Conservation (phyloP, 2,329 filamentous ascomycete species). For the Cytospora leucostoma region DNA sequence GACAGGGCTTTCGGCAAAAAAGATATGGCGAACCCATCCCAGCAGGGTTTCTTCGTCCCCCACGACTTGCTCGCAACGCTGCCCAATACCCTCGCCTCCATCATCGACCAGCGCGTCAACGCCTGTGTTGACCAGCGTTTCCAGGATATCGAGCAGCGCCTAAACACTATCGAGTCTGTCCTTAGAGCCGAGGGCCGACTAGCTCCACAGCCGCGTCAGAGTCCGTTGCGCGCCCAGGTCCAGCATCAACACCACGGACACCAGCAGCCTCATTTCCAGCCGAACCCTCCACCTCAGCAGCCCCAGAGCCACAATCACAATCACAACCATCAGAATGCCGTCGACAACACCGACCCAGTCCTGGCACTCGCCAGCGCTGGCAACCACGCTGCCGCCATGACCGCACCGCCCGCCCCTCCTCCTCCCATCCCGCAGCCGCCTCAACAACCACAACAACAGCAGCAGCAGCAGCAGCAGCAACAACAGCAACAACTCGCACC, state of each 20-base stretch:
- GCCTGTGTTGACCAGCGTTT: conserved; percentile 26
- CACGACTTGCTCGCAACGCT: conserved; percentile 24
- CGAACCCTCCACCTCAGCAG: conserved; percentile 14
- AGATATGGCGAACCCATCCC: conserved; percentile 26
- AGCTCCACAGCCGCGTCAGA: conserved; percentile 23
- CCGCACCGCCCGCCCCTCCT: conserved; percentile 18
- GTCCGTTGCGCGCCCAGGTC: conserved; percentile 21
- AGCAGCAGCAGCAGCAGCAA: conserved; percentile 21
- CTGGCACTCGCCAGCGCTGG: conserved; percentile 26
- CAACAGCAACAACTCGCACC: conserved; percentile 19
- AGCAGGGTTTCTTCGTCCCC: conserved; percentile 26
- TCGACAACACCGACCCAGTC: conserved; percentile 25
- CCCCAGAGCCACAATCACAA: conserved; percentile 6
- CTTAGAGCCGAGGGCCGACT: conserved; percentile 26
- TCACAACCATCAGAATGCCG: conserved; percentile 25
- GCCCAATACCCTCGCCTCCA: conserved; percentile 25
- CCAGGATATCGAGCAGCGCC: conserved; percentile 26
- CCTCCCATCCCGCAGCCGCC: conserved; percentile 18
- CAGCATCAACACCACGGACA: conserved; percentile 24
- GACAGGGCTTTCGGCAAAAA: conserved; percentile 2
- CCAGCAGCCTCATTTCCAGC: conserved; percentile 23
- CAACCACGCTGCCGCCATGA: conserved; percentile 23
- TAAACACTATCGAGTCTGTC: conserved; percentile 22
- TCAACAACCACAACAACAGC: conserved; percentile 9
- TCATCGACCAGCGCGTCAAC: conserved; percentile 27